Evolutionary conservation across 805 yeast species (phyloP).

Genomic region (Yamadazyma akitaensis): DNA sequence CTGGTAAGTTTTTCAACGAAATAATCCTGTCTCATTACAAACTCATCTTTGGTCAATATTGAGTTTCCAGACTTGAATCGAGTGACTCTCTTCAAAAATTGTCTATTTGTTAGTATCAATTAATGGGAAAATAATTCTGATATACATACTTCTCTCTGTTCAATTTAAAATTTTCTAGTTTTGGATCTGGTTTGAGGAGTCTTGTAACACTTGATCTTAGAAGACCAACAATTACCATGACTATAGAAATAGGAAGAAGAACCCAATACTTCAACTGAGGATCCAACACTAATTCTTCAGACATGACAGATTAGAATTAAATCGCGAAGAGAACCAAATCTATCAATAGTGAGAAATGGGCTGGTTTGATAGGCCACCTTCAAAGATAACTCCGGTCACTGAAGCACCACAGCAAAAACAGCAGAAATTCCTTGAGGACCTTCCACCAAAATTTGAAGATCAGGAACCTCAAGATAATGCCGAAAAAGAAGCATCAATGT

Average conservation of each 20-base stretch:
- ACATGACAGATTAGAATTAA: neutral
- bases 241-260: slow-evolving; percentile 79
- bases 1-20: slow-evolving; percentile 47
- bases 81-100: slow-evolving; percentile 58
- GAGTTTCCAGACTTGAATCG: slow-evolving; percentile 53
- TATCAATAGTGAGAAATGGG: slow-evolving; percentile 26
- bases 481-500: slow-evolving; percentile 5
- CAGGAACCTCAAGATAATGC: slow-evolving; percentile 16
- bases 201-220: slow-evolving; percentile 65
- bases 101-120: slow-evolving; percentile 24
- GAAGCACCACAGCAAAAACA: slow-evolving; percentile 19
- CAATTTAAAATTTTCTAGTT: slow-evolving; percentile 48
- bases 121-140: too few relatives aligned
- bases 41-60: slow-evolving; percentile 50
- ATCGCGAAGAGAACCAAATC: neutral
- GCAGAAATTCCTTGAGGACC: slow-evolving; percentile 45
- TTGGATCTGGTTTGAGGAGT: slow-evolving; percentile 57
- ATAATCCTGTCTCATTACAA: slow-evolving; percentile 49
- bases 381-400: slow-evolving; percentile 35
- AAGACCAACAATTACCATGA: slow-evolving; percentile 85
- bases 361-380: slow-evolving; percentile 34
- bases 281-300: slow-evolving; percentile 52
- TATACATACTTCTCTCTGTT: slow-evolving; percentile 33
- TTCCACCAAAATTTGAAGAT: slow-evolving; percentile 51
- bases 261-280: slow-evolving; percentile 89